phyloP scores from a whole-genome alignment of 1,139 yeast genomes.

The Candida sojae region DNA sequence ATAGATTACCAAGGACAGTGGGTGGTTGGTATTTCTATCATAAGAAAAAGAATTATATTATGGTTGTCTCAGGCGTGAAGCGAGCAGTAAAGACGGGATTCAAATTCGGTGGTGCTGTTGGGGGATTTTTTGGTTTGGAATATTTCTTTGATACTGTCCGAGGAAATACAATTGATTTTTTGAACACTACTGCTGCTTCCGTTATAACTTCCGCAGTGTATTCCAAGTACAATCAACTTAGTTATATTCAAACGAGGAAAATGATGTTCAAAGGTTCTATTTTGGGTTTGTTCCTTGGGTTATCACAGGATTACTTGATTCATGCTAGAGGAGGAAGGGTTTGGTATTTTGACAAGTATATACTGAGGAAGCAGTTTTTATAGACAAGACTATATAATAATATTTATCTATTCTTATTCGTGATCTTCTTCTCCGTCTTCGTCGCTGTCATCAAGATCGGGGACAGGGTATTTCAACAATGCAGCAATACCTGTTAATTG shows the following conservation, averaged over 20 bases:
- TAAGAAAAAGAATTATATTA: constrained; percentile 78
- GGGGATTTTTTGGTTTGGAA: constrained; percentile 61
- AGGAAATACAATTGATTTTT: constrained; percentile 55
- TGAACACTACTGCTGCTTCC: constrained; percentile 59
- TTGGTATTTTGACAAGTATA: constrained; percentile 53
- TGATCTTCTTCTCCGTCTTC: constrained; percentile 17
- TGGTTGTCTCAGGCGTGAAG: constrained; percentile 56
- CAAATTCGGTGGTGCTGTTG: constrained; percentile 50
- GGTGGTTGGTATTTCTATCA: constrained; percentile 93
- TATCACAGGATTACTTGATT: constrained; percentile 64
- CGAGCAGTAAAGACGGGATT: constrained; percentile 44
- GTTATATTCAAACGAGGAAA: constrained; percentile 47
- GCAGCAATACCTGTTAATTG: constrained; percentile 93
- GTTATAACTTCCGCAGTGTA: constrained; percentile 36
- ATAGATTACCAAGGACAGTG: constrained; percentile 71
- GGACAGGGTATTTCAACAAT: constrained; percentile 77
- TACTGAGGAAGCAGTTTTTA: not conserved
- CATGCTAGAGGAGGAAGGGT: constrained; percentile 59
- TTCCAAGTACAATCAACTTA: constrained; percentile 50
- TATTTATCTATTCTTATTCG: constrained; percentile 15
- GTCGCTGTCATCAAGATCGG: constrained; percentile 77
- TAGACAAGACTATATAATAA: not conserved
- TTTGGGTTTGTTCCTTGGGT: constrained; percentile 62
- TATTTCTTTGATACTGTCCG: constrained; percentile 57
- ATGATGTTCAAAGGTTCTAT: constrained; percentile 55